Base-by-base conservation (phyloP, 2,329 filamentous ascomycete genomes). In the Pleurostoma richardsiae region DNA sequence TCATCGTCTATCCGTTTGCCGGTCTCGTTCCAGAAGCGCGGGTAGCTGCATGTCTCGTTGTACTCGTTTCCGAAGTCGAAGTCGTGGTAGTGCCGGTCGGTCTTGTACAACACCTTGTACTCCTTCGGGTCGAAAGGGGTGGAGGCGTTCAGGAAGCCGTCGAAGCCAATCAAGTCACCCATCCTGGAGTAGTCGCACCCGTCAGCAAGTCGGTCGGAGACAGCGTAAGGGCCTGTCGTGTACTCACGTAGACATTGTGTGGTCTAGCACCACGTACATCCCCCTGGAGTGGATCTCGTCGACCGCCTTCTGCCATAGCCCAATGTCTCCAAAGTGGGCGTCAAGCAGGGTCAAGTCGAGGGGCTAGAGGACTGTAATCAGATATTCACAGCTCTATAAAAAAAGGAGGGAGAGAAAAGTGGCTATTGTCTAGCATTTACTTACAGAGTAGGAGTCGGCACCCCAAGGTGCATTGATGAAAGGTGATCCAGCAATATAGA, bases 211-310 rank as follows among this genome's bases (percentile, higher is more conserved):
- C 11, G n/a, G 19, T 5, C 10, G 5, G 6, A 10, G 30, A 8
- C 39, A n/a, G 10, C 10, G 27, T 7, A 29, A 11, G 28, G 6
- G n/a, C 31, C 30, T 40, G 19, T 4, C 10, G 7, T 28, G 30
- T 4, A 64, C 71, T 67, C 63, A 74, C 68, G 82, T 85, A 39
- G 78, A 72, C 60, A 85, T 73, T 2, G 82, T 85, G 56, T 83
- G 83, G 56, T 85, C 82, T 51, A 85, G 62, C 26, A 85, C 65
- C 33, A 84, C 77, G 61, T 83, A 85, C 80, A 85, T 85, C 46
- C 73, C 77, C 19, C 76, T 69, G 5, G 64, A 64, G 55, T 85
- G 82, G n/a, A 85, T 79, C 33, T 78, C 79, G 6, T 72, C 64
- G 45, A 85, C 76, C 1, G 75, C 71, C 40, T 67, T 59, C 54